Percentiles rank a stretch among this genome's conserved stretches.
Evolutionary conservation across 768 basidiomycete species (phyloP).

Genomic region (Panaeolus papilionaceus): DNA sequence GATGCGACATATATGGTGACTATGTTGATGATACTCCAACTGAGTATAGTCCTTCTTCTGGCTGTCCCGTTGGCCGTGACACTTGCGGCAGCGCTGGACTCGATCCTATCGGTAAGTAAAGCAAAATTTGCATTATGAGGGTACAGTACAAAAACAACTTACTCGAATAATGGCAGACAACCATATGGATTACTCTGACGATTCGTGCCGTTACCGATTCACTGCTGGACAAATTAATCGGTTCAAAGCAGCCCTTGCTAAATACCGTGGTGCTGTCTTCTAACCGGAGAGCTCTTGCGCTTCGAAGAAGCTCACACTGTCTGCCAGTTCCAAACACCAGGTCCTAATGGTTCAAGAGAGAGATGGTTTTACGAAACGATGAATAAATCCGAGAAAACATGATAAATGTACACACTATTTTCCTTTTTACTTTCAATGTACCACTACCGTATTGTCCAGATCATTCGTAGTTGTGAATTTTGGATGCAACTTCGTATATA

Average conservation of each 20-base stretch:
- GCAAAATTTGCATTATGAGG: neutral
- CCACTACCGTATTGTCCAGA: no score
- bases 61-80: constrained; percentile 33
- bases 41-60: constrained; percentile 39
- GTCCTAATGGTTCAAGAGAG: no score
- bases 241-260: neutral
- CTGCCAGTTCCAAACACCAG: no score
- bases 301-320: no score
- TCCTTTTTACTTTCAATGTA: no score
- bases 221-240: constrained; percentile 43
- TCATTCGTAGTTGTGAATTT: no score
- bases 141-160: no score
- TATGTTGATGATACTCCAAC: constrained; percentile 46
- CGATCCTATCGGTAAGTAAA: constrained; percentile 41
- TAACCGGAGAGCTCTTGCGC: neutral
- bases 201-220: constrained; percentile 46
- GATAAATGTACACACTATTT: no score
- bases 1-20: constrained; percentile 43
- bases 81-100: constrained; percentile 36
- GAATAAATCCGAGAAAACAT: no score
- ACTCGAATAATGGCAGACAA: constrained; percentile 27
- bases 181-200: constrained; percentile 49
- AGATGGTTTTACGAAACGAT: no score
- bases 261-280: neutral
- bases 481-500: no score